phyloP scores from a whole-genome alignment of 2,329 filamentous ascomycete species.

The Fusarium circinatum region DNA sequence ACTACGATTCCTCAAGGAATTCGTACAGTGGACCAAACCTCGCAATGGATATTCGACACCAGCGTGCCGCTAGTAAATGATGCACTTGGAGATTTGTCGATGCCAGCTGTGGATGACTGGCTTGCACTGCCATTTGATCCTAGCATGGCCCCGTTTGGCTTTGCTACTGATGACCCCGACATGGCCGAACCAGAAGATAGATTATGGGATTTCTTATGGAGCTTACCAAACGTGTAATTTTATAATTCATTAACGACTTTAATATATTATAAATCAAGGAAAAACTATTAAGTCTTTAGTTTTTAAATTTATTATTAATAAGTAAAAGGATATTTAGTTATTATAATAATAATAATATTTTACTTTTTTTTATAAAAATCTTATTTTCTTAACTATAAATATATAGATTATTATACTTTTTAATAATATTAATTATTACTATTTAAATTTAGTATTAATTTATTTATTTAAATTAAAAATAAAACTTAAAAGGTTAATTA shows the following conservation, averaged over 20 bases:
- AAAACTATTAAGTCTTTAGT: too few species aligned
- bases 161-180: background rate
- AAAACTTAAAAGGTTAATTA: too few species aligned
- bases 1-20: constrained; percentile 13
- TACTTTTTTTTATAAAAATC: too few species aligned
- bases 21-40: background rate
- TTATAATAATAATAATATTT: too few species aligned
- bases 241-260: too few species aligned
- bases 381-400: too few species aligned
- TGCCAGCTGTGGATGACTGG: background rate
- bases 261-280: rapidly evolving
- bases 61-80: background rate
- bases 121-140: background rate
- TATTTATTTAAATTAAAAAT: too few species aligned
- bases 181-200: background rate
- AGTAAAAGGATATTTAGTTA: too few species aligned
- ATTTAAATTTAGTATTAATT: too few species aligned
- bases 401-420: too few species aligned
- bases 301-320: too few species aligned
- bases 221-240: background rate
- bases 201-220: background rate
- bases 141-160: background rate
- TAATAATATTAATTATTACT: too few species aligned
- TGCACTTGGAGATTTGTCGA: background rate
- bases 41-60: background rate